Evolutionary conservation across 148 eudicot genomes (phyloP).

Genomic region (Tetragonia tetragonoides): DNA sequence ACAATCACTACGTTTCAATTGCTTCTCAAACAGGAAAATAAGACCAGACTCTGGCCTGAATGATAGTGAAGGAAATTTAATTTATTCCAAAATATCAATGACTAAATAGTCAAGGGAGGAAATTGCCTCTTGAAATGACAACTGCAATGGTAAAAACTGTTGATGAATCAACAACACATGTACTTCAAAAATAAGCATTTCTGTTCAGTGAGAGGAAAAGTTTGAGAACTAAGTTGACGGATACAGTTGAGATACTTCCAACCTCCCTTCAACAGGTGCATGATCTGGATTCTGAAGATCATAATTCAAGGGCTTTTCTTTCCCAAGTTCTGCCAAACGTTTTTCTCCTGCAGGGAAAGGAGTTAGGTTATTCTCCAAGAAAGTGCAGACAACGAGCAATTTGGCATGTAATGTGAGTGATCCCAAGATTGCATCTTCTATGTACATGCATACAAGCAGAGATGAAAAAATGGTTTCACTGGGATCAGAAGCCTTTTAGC

Average conservation of each 20-base stretch:
- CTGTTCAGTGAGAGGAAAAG: background rate
- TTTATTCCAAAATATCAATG: background rate
- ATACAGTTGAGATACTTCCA: constrained; percentile 11
- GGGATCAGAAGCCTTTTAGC: background rate
- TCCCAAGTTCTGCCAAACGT: background rate
- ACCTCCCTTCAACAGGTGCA: background rate
- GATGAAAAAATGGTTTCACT: background rate
- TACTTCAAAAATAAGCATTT: background rate
- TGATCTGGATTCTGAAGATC: background rate
- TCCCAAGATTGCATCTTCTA: background rate
- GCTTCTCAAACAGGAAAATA: constrained; percentile 12
- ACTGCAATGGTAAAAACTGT: background rate
- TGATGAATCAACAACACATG: too few relatives aligned
- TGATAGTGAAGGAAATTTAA: constrained; percentile 17
- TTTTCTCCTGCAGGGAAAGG: constrained; percentile 6
- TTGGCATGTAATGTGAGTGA: background rate
- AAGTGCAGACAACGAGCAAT: background rate
- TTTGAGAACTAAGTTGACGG: background rate
- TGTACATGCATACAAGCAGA: background rate
- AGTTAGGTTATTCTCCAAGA: background rate
- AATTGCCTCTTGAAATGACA: background rate
- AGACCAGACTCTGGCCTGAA: background rate
- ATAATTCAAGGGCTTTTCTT: background rate
- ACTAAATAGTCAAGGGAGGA: background rate
- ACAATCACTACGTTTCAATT: constrained; percentile 16